A percentile compares a stretch with the other conserved stretches of the same genome.
These are phyloP conservation scores for Pseudogymnoascus verrucosus DNA, from an alignment of 2,329 filamentous ascomycete genomes.

Conservation along the genomic window DNA sequence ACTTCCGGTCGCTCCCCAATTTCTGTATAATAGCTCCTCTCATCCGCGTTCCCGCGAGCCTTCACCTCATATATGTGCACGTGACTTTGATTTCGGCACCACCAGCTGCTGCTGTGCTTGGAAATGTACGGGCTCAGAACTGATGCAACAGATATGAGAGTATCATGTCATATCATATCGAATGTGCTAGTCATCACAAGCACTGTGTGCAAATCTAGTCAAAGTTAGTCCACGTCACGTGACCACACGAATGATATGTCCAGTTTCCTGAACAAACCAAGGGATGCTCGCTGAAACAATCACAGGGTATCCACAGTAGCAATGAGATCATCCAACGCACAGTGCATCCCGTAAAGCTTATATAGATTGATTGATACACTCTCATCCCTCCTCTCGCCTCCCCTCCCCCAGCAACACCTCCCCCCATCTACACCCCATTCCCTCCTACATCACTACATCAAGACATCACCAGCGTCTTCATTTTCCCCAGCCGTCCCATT, in stretches of 20 bases:
- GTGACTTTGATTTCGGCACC: neutral
- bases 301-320: neutral
- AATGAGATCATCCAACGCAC: neutral
- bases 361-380: slow-evolving; percentile 7
- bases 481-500: neutral
- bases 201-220: neutral
- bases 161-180: neutral
- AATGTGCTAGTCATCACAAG: neutral
- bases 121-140: neutral
- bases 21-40: neutral
- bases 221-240: neutral
- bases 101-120: neutral
- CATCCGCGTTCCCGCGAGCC: neutral
- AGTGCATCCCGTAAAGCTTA: slow-evolving; percentile 4
- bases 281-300: neutral
- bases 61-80: neutral
- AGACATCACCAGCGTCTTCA: neutral
- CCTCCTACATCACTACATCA: neutral
- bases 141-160: neutral
- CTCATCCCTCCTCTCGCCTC: neutral
- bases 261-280: neutral
- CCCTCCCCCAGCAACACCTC: neutral
- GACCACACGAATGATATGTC: neutral
- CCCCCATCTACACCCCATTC: neutral
- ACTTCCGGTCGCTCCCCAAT: neutral